A percentile compares a stretch with the other conserved stretches of the same genome.
Conservation (phyloP, 345 rosid species). For the Ceriops tagal region DNA sequence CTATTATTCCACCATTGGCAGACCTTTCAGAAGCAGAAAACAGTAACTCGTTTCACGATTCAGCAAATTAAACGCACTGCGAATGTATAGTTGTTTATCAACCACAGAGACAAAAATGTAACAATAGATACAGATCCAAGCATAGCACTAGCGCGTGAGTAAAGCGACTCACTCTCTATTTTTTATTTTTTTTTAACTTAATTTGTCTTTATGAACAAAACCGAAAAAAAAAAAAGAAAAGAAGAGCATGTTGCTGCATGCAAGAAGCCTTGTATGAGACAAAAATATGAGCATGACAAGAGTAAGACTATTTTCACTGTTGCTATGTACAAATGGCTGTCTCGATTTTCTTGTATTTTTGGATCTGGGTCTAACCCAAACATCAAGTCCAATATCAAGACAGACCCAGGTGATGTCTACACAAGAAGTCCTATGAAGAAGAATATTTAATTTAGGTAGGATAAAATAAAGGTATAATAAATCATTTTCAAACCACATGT, state of each 20-base stretch:
- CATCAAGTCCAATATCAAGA: too few species aligned
- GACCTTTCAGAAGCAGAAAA: not conserved
- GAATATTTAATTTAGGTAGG: too few species aligned
- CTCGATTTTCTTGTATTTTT: too few species aligned
- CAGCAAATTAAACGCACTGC: not conserved
- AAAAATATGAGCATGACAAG: not conserved
- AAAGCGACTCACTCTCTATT: constrained; percentile 8
- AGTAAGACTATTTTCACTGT: not conserved
- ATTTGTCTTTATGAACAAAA: not conserved
- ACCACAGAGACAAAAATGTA: not conserved
- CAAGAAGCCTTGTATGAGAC: not conserved
- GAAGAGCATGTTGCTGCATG: not conserved
- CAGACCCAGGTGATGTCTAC: too few species aligned
- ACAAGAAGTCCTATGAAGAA: too few species aligned
- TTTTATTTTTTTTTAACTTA: not conserved
- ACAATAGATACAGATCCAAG: not conserved
- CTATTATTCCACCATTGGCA: constrained; percentile 1
- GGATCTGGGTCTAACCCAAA: too few species aligned
- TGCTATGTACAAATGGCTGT: not conserved
- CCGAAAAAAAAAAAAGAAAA: not conserved
- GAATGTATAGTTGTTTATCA: not conserved
- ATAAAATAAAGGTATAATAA: too few species aligned
- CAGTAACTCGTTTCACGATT: not conserved
- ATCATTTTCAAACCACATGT: too few species aligned
- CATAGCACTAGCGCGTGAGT: not conserved